Evolutionary conservation across 495 filamentous ascomycete species (phyloP), one percentile per base, ranked within the genome.

Genomic region (Cenococcum geophilum): DNA sequence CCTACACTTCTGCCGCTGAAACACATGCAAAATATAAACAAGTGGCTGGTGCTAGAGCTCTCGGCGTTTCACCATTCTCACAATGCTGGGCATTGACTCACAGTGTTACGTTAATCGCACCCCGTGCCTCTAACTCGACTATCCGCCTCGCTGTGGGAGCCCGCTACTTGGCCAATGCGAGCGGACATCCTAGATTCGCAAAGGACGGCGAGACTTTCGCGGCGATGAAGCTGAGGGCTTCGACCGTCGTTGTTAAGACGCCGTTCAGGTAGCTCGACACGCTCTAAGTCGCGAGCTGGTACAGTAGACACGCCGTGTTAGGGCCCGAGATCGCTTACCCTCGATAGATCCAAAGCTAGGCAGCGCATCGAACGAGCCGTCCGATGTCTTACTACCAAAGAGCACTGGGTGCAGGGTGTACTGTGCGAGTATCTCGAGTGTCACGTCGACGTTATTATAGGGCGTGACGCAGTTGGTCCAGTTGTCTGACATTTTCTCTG

Each of bases 391-490:
- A 21, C 75, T 74, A 40, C 75, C 75, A 50, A 76, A 74, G 5
- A 72, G 65, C 8, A 77, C 74, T 0, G 75, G 75, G 56, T 76
- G 58, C 57, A 70, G 56, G 35, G 70, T 61, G 50, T 77, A 76
- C 63, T 68, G 67, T 10, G 63, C 58, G 9, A 74, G 25, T 47
- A 77, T 73, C 63, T 77, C 62, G 9, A 21, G 20, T 16, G 65
- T 68, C 12, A 72, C 73, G 43, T 74, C 69, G 2, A 12, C 22
- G 57, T 57, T 63, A 32, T 61, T 66, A 63, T 73, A 76, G 12
- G 75, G 74, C 14, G 53, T 59, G 21, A 68, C 62, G 27, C 75
- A 70, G 64, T 71, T 75, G 61, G 59, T 68, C 75, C 75, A 77
- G 50, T 74, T 71, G 27, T 61, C 57, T 23, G 75, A 73, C 48